These are phyloP conservation scores for Yamadazyma atlantica DNA, from an alignment of 1,139 yeast genomes.

Conservation along the genomic window DNA sequence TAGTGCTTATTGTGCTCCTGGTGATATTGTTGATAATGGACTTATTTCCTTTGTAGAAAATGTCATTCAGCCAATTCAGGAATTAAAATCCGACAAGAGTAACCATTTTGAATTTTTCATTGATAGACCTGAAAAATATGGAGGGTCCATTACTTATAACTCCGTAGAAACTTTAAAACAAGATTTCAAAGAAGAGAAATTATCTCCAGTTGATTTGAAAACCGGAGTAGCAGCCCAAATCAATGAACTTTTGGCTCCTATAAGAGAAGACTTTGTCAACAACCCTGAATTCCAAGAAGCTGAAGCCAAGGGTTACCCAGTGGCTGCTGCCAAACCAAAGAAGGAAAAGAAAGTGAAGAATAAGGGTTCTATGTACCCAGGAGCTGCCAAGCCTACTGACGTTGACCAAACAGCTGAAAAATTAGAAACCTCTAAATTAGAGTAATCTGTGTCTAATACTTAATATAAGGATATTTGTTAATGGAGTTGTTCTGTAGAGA, in stretches of 20 bases:
- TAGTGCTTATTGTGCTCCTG: slow-evolving; percentile 95
- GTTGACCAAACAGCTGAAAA: slow-evolving; percentile 14
- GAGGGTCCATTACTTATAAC: slow-evolving; percentile 80
- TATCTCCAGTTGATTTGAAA: slow-evolving; percentile 93
- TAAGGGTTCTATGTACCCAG: slow-evolving; percentile 86
- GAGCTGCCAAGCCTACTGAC: slow-evolving; percentile 31
- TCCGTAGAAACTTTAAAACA: slow-evolving; percentile 68
- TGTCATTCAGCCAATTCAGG: slow-evolving; percentile 85
- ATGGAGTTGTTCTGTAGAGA: no score
- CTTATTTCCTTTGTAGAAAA: slow-evolving; percentile 79
- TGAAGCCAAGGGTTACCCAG: slow-evolving; percentile 81
- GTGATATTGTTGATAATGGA: slow-evolving; percentile 89
- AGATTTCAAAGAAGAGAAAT: slow-evolving; percentile 68
- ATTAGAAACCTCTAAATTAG: slow-evolving; percentile 19
- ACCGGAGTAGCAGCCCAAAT: slow-evolving; percentile 86
- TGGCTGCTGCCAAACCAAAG: slow-evolving; percentile 58
- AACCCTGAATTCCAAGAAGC: slow-evolving; percentile 75
- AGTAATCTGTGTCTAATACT: no score
- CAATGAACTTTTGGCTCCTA: slow-evolving; percentile 77
- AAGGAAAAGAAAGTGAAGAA: slow-evolving; percentile 73
- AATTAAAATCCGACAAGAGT: slow-evolving; percentile 57
- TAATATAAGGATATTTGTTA: no score
- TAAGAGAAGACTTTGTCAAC: slow-evolving; percentile 64
- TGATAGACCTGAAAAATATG: slow-evolving; percentile 94
- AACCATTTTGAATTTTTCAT: slow-evolving; percentile 65